Evolutionary conservation across 83 land plant genomes (phyloP), one percentile per base, ranked within the genome.

Genomic region (Isoetes engelmannii): DNA sequence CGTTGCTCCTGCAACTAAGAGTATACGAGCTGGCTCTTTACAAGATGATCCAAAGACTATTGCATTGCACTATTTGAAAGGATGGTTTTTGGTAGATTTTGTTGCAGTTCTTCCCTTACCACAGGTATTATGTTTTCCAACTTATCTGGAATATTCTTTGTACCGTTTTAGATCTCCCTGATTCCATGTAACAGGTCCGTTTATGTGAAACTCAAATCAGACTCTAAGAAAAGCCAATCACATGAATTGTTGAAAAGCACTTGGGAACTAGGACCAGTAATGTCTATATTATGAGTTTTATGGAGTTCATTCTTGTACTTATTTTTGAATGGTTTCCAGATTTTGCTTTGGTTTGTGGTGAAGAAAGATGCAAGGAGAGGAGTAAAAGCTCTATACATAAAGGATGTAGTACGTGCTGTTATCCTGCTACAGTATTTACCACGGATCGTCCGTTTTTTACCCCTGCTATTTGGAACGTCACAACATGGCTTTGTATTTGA

Each of bases 381-480:
- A n/a, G 63, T 8, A 19, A 13, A 60, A 15, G 63, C 63, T 19
- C n/a, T n/a, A 13, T 60, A 60, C 20, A 21, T 19, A 13, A 60
- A 60, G 28, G 20, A 60, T 21, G 19, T 60, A 21, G 19, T 60
- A n/a, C 63, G 63, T 10, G 63, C 20, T 9, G 20, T 19, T 60
- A 20, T 60, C 10, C 63, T 60, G 20, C 63, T 60, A 2, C 63
- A 60, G 63, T 60, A 60, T 21, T 0, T 60, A n/a, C 63, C 63
- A 10, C n/a, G 63, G 63, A 64, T 64, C 47, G 3, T 64, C 9
- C 18, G 67, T 9, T 28, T 64, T 44, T 45, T 64, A 47, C 67
- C 67, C 10, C 47, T 64, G 3, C 67, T 64, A 7, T 64, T 64
- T 64, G 67, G 67, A 18, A 44, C 3, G 42, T 64, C 67, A 9